Evolutionary conservation across 495 filamentous ascomycete genomes (phyloP).

Genomic region (Penicillium paradoxum): DNA sequence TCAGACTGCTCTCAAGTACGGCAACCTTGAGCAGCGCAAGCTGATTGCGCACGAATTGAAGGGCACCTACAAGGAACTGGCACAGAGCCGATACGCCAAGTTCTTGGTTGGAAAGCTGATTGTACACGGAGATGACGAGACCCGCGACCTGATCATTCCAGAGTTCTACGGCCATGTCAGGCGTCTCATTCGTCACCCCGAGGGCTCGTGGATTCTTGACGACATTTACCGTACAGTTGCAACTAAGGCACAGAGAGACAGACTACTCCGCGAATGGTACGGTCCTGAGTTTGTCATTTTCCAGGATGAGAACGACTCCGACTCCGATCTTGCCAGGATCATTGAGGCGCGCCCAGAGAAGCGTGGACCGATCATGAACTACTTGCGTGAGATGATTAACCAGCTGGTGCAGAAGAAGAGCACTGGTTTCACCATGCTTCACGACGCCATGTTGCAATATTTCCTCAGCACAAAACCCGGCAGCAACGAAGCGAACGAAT

Average conservation of each 20-base stretch:
- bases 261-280: constrained; percentile 91
- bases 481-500: constrained; percentile 75
- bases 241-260: constrained; percentile 74
- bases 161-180: constrained; percentile 93
- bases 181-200: constrained; percentile 89
- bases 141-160: constrained; percentile 78
- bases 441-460: constrained; percentile 97
- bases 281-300: constrained; percentile 89
- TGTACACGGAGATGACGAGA: constrained; percentile 79
- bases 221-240: constrained; percentile 88
- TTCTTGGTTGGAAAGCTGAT: constrained; percentile 94
- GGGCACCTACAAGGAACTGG: constrained; percentile 76
- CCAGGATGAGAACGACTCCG: constrained; percentile 45
- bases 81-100: constrained; percentile 93
- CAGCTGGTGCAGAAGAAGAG: constrained; percentile 90
- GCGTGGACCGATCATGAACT: constrained; percentile 75
- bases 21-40: constrained; percentile 73
- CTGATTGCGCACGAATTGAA: constrained; percentile 83
- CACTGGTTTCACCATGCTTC: constrained; percentile 91
- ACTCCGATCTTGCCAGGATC: constrained; percentile 65
- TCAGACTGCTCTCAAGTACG: constrained; percentile 95
- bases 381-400: constrained; percentile 79
- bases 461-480: constrained; percentile 73
- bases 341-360: constrained; percentile 76
- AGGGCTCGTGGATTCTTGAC: constrained; percentile 95